A percentile compares a stretch with the other conserved stretches of the same genome.
Conservation (phyloP, 1,139 yeast genomes). For the Suhomyces ambrosiae region DNA sequence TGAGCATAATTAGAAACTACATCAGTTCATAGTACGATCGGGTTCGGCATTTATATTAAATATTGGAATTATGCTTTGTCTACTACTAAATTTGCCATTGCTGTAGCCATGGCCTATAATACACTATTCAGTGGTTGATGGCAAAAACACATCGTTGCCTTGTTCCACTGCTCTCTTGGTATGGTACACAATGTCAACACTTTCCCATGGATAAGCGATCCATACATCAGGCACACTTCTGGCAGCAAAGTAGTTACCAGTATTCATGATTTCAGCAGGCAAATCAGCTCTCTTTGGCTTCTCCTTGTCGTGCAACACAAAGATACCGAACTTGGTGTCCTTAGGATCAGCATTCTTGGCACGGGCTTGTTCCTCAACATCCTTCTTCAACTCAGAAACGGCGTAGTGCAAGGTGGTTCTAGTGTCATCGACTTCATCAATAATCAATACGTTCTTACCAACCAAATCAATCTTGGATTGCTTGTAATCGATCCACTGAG, state of each 20-base stretch:
- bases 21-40: too few species aligned
- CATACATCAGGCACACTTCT: conserved; percentile 88
- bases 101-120: too few species aligned
- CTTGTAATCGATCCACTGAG: conserved; percentile 93
- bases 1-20: too few species aligned
- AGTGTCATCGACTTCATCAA: conserved; percentile 95
- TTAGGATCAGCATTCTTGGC: conserved; percentile 31
- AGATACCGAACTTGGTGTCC: conserved; percentile 78
- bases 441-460: conserved; percentile 80
- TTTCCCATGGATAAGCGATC: conserved; percentile 99
- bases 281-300: conserved; percentile 85
- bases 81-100: too few species aligned
- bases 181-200: conserved; percentile 85
- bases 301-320: conserved; percentile 89
- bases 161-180: conserved; percentile 79
- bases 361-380: conserved; percentile 50
- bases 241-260: conserved; percentile 85
- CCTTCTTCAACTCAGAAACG: conserved; percentile 81
- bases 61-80: too few species aligned
- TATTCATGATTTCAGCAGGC: conserved; percentile 62
- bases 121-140: conserved; percentile 32
- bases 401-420: conserved; percentile 95
- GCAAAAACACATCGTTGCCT: conserved; percentile 55
- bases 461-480: conserved; percentile 56
- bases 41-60: too few species aligned